Conservation (phyloP, 2,329 filamentous ascomycete species). For the Hortaea sp. region DNA sequence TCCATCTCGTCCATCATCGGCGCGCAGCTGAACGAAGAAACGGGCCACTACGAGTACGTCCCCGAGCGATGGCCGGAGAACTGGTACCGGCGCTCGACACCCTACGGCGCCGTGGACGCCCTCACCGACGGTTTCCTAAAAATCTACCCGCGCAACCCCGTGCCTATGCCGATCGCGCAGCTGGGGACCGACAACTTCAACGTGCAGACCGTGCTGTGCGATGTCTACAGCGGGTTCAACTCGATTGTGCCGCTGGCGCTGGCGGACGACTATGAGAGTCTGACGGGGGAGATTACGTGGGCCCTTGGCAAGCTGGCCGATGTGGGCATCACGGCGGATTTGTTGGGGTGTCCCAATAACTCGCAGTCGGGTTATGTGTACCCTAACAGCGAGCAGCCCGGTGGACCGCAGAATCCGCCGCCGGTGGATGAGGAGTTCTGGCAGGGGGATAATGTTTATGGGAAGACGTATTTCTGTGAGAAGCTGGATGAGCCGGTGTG, state of each 20-base stretch:
- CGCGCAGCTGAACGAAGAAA: conserved; percentile 14
- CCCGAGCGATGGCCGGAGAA: conserved; percentile 19
- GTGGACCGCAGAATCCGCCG: conserved; percentile 23
- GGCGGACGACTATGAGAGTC: conserved; percentile 15
- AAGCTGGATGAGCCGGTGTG: conserved; percentile 18
- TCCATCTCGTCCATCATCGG: conserved; percentile 21
- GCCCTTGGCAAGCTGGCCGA: conserved; percentile 23
- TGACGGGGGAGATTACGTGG: conserved; percentile 18
- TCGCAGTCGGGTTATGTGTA: conserved; percentile 20
- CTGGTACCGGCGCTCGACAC: conserved; percentile 21
- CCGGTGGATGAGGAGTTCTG: conserved; percentile 15
- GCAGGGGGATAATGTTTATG: conserved; percentile 24
- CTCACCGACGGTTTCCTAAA: conserved; percentile 23
- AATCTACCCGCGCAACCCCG: conserved; percentile 26
- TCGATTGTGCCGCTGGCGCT: conserved; percentile 26
- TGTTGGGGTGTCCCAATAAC: conserved; percentile 25
- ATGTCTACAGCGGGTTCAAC: conserved; percentile 27
- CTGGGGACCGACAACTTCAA: conserved; percentile 25
- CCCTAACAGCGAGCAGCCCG: conserved; percentile 18
- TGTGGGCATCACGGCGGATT: conserved; percentile 18
- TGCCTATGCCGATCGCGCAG: conserved; percentile 20
- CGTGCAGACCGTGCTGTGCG: conserved; percentile 23
- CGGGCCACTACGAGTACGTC: conserved; percentile 21
- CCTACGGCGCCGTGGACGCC: conserved; percentile 21
- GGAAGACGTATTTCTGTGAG: conserved; percentile 24